Conservation (phyloP, 1,284 basidiomycete species). For the Heterobasidion occidentale region DNA sequence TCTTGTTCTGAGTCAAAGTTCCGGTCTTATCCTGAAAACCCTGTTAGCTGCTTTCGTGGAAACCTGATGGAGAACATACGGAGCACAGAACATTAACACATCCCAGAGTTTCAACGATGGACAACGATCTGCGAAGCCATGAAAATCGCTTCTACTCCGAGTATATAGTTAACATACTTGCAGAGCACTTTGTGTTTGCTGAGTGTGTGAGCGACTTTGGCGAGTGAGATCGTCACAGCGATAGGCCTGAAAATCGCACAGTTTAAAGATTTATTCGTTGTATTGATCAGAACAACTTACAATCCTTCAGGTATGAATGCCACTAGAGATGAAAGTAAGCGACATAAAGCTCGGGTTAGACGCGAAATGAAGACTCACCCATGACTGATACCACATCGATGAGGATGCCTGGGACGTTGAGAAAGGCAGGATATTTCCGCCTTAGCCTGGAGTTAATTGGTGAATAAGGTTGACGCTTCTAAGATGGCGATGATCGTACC, state of each 20-base stretch:
- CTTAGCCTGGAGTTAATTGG: conserved; percentile 19
- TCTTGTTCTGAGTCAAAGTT: conserved; percentile 43
- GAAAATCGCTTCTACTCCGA: background rate
- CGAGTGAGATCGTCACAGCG: conserved; percentile 34
- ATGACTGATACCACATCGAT: conserved; percentile 55
- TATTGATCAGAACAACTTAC: conserved; percentile 7
- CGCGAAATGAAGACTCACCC: conserved; percentile 10
- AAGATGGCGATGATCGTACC: conserved; percentile 15
- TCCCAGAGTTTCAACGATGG: conserved; percentile 40
- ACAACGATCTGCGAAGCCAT: conserved; percentile 10
- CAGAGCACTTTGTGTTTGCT: conserved; percentile 50
- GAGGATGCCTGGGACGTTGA: conserved; percentile 44
- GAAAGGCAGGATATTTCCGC: conserved; percentile 41
- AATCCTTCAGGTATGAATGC: conserved; percentile 51
- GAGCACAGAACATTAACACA: conserved; percentile 35
- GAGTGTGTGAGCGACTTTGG: conserved; percentile 41
- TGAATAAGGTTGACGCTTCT: background rate
- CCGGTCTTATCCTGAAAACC: conserved; percentile 31
- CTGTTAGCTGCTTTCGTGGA: background rate
- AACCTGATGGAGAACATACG: conserved; percentile 12
- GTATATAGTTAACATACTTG: conserved; percentile 26
- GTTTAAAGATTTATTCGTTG: background rate
- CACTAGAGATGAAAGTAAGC: conserved; percentile 22
- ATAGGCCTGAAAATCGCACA: conserved; percentile 25
- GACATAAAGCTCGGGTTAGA: background rate